Evolutionary conservation across 2,329 filamentous ascomycete species (phyloP).

Genomic region (Epichloe scottii): DNA sequence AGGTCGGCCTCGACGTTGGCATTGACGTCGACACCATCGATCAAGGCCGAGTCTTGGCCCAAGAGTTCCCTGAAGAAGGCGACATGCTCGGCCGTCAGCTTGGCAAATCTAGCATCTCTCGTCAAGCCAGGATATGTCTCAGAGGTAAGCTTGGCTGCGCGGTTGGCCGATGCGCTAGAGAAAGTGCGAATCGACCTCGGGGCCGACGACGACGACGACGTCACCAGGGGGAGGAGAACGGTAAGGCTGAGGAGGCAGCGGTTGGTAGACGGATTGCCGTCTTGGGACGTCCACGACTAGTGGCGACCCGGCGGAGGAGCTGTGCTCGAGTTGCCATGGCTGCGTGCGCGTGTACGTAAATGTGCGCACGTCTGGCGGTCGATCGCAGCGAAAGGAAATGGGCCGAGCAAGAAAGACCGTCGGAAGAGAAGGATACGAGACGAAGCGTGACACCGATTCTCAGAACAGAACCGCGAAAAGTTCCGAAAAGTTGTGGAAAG

Average conservation of each 20-base stretch:
- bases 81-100: constrained; percentile 68
- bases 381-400: neutral
- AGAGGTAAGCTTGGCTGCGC: constrained; percentile 56
- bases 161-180: constrained; percentile 11
- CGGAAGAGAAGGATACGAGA: neutral
- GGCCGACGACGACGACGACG: constrained; percentile 11
- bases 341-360: neutral
- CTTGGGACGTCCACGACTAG: neutral
- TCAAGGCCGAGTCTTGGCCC: constrained; percentile 63
- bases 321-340: constrained; percentile 5
- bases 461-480: neutral
- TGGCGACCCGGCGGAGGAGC: constrained; percentile 3
- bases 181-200: constrained; percentile 12
- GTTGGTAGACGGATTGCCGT: constrained; percentile 1
- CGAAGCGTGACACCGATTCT: neutral
- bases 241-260: neutral
- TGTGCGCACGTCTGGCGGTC: neutral
- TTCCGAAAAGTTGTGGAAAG: too few species aligned
- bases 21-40: constrained; percentile 67
- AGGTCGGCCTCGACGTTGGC: constrained; percentile 62
- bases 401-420: neutral
- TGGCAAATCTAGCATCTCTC: constrained; percentile 62
- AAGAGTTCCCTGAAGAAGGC: constrained; percentile 71
- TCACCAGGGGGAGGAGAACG: constrained; percentile 12
- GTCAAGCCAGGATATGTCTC: constrained; percentile 77